These are phyloP conservation scores for Austroboletus novae-zelandiae DNA, from an alignment of 1,284 basidiomycete species.

Conservation along the genomic window DNA sequence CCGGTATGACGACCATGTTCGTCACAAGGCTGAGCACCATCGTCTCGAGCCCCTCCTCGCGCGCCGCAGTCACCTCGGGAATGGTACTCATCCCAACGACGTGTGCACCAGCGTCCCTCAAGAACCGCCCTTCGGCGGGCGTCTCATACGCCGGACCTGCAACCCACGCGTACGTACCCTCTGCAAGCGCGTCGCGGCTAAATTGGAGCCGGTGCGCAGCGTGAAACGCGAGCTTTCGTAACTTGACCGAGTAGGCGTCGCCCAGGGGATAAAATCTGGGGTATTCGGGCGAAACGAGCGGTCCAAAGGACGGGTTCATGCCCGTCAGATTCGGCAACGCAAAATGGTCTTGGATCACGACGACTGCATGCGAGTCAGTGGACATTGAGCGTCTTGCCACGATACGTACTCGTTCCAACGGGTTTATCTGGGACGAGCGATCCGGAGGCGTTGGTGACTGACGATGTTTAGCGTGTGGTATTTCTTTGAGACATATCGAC, in stretches of 20 bases:
- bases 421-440: slow-evolving; percentile 67
- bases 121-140: slow-evolving; percentile 74
- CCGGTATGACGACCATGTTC: slow-evolving; percentile 76
- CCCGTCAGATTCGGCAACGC: slow-evolving; percentile 77
- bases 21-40: slow-evolving; percentile 80
- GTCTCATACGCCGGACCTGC: slow-evolving; percentile 84
- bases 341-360: slow-evolving; percentile 80
- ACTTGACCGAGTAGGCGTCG: slow-evolving; percentile 67
- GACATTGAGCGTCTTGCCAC: not conserved
- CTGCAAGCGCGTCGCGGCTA: slow-evolving; percentile 49
- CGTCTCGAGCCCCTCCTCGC: slow-evolving; percentile 71
- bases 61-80: slow-evolving; percentile 83
- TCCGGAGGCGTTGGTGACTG: slow-evolving; percentile 86
- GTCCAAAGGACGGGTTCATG: slow-evolving; percentile 77
- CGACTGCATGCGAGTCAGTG: slow-evolving; percentile 47
- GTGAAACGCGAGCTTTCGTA: slow-evolving; percentile 69
- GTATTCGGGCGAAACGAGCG: slow-evolving; percentile 50
- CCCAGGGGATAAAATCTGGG: slow-evolving; percentile 78
- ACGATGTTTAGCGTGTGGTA: slow-evolving; percentile 5
- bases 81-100: slow-evolving; percentile 90
- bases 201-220: slow-evolving; percentile 60
- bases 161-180: slow-evolving; percentile 86
- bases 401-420: slow-evolving; percentile 74
- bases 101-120: slow-evolving; percentile 71
- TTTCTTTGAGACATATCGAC: slow-evolving; percentile 20